These are phyloP conservation scores for Colletotrichum sp. DNA, from an alignment of 2,329 filamentous ascomycete species.

Conservation along the genomic window DNA sequence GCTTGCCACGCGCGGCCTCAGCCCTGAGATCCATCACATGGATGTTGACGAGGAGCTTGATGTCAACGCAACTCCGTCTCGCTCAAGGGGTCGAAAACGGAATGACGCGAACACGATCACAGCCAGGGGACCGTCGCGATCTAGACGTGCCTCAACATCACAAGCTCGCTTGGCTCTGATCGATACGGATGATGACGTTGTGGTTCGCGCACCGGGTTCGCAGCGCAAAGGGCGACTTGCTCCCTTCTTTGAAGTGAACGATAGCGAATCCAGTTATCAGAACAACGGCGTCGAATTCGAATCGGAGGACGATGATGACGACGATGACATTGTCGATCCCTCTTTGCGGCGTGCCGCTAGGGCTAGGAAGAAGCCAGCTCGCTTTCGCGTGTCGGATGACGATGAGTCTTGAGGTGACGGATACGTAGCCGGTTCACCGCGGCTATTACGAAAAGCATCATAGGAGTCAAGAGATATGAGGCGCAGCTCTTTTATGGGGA, in stretches of 20 bases:
- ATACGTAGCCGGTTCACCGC: not conserved
- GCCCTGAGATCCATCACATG: not conserved
- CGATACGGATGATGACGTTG: not conserved
- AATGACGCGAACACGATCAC: not conserved
- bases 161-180: not conserved
- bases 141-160: not conserved
- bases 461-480: not conserved
- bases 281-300: not conserved
- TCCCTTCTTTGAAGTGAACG: not conserved
- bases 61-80: not conserved
- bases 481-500: not conserved
- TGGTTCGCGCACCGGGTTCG: not conserved
- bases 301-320: constrained; percentile 12
- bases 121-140: not conserved
- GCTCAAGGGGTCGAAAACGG: not conserved
- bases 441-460: not conserved
- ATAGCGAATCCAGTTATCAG: constrained; percentile 14
- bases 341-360: constrained; percentile 3
- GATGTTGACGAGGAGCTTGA: constrained; percentile 2
- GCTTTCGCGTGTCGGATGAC: constrained; percentile 8
- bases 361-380: constrained; percentile 10
- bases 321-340: not conserved
- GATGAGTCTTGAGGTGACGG: not conserved
- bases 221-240: not conserved
- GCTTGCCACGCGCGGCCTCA: not conserved